These are phyloP conservation scores for Termitomyces bulborhizus DNA, from an alignment of 768 basidiomycete species.

Conservation along the genomic window DNA sequence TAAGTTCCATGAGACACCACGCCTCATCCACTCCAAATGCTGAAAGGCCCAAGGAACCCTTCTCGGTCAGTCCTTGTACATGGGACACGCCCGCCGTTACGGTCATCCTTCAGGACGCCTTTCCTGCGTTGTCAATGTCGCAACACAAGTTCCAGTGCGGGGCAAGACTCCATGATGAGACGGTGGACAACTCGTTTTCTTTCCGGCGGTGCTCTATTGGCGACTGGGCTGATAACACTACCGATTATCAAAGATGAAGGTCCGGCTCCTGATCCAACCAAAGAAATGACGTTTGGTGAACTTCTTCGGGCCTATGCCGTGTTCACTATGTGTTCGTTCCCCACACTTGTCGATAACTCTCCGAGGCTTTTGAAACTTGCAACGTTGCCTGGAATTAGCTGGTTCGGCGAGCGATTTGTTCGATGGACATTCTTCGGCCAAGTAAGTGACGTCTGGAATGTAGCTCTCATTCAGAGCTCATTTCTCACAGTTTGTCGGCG, in stretches of 20 bases:
- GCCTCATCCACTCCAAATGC: conserved; percentile 2
- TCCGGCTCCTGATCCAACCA: conserved; percentile 6
- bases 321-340: conserved; percentile 75
- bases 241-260: conserved; percentile 12
- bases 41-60: neutral
- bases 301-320: conserved; percentile 75
- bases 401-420: conserved; percentile 63
- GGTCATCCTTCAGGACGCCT: neutral
- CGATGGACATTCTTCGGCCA: conserved; percentile 83
- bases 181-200: conserved; percentile 3
- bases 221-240: conserved; percentile 11
- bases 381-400: conserved; percentile 52
- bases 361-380: conserved; percentile 56
- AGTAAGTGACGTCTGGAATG: conserved; percentile 29
- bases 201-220: conserved; percentile 11
- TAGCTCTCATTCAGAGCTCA: neutral
- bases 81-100: neutral
- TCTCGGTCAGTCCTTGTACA: neutral
- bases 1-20: neutral
- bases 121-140: conserved; percentile 8
- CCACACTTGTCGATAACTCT: conserved; percentile 68
- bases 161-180: neutral
- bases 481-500: conserved; percentile 72
- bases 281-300: conserved; percentile 22
- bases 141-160: conserved; percentile 2